These are phyloP conservation scores for Termitomyces sp. DNA, from an alignment of 768 basidiomycete species.

Conservation along the genomic window DNA sequence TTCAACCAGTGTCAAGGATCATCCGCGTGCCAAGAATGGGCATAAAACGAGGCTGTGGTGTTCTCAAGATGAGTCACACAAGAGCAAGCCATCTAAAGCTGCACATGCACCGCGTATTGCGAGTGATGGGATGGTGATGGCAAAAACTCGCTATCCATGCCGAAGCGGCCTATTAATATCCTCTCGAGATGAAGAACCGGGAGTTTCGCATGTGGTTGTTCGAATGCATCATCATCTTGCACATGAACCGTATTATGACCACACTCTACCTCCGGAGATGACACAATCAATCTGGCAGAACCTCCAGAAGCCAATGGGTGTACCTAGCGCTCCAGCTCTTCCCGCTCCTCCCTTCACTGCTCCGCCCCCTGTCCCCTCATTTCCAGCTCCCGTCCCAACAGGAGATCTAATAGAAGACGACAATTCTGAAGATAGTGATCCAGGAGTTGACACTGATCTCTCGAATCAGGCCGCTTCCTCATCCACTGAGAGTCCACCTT, in stretches of 20 bases:
- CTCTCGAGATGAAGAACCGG: slow-evolving; percentile 31
- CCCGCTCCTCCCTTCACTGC: background rate
- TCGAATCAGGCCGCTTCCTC: background rate
- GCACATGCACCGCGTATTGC: slow-evolving; percentile 33
- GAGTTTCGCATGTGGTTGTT: slow-evolving; percentile 29
- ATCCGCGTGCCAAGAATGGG: slow-evolving; percentile 41
- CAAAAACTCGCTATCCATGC: slow-evolving; percentile 41
- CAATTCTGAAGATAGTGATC: background rate
- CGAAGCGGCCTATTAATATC: slow-evolving; percentile 43
- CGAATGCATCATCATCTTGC: slow-evolving; percentile 42
- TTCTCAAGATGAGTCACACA: slow-evolving; percentile 45
- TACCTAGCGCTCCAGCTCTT: background rate
- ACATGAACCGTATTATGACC: slow-evolving; percentile 41
- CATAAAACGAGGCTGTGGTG: slow-evolving; percentile 52
- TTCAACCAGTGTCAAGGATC: slow-evolving; percentile 41
- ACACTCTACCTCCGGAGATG: slow-evolving; percentile 33
- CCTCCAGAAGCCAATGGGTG: slow-evolving; percentile 10
- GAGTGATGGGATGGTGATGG: slow-evolving; percentile 33
- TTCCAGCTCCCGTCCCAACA: background rate
- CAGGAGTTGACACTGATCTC: slow-evolving; percentile 2
- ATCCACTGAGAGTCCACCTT: background rate
- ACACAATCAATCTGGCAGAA: slow-evolving; percentile 31
- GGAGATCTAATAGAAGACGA: background rate
- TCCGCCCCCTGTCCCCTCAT: background rate
- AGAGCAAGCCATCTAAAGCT: slow-evolving; percentile 32